Evolutionary conservation across 331 rosid species (phyloP).

Genomic region (Erythrophleum ivorense): DNA sequence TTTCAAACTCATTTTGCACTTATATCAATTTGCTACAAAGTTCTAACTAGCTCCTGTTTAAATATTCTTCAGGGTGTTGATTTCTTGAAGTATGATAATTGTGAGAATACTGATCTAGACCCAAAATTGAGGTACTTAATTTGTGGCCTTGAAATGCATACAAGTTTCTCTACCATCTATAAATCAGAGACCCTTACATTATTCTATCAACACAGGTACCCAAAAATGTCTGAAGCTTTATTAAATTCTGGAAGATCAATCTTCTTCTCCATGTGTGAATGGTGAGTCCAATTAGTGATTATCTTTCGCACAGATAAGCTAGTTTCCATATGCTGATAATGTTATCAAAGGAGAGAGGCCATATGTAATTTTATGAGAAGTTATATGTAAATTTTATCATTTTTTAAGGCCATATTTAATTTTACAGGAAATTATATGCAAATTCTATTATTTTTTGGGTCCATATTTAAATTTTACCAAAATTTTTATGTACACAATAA

Average conservation of each 20-base stretch:
- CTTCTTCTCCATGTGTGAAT: conserved; percentile 82
- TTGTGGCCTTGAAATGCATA: conserved; percentile 23
- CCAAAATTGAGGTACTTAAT: conserved; percentile 61
- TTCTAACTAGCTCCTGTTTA: conserved; percentile 14
- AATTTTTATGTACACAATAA: too few relatives aligned
- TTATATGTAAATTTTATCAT: too few relatives aligned
- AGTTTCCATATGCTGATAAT: background rate
- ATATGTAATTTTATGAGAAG: too few relatives aligned
- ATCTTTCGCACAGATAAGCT: background rate
- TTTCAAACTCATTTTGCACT: conserved; percentile 14
- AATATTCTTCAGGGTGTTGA: conserved; percentile 60
- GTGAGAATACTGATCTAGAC: conserved; percentile 52
- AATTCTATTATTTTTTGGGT: too few relatives aligned
- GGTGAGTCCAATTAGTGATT: conserved; percentile 52
- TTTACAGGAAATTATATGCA: too few relatives aligned
- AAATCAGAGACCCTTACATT: background rate
- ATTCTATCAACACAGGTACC: conserved; percentile 59
- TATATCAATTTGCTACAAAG: background rate
- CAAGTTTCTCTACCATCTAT: background rate
- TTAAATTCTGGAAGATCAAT: conserved; percentile 62
- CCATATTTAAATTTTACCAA: too few relatives aligned
- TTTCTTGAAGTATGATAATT: conserved; percentile 80
- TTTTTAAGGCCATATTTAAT: too few relatives aligned
- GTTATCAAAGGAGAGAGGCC: too few relatives aligned
- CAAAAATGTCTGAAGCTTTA: conserved; percentile 72